phyloP scores from a whole-genome alignment of 371 early-diverging fungal species.

The Lichtheimia hyalospora region DNA sequence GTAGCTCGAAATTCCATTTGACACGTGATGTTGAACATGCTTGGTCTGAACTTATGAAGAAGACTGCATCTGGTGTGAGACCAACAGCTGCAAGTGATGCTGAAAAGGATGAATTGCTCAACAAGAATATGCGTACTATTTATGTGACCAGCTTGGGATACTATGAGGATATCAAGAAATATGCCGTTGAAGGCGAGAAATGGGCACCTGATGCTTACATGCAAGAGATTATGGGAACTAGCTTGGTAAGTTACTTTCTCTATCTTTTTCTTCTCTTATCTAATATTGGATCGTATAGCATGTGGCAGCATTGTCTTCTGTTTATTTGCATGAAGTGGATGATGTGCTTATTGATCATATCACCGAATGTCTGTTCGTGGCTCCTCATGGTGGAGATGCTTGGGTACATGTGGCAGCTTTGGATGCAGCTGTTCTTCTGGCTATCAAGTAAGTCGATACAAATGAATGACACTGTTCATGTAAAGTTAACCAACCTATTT shows the following conservation, averaged over 20 bases:
- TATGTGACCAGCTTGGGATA: conserved; percentile 61
- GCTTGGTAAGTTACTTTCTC: conserved; percentile 46
- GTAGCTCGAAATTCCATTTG: conserved; percentile 16
- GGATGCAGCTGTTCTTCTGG: conserved; percentile 58
- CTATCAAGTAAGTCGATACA: conserved; percentile 49
- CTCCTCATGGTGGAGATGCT: conserved; percentile 44
- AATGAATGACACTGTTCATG: background rate
- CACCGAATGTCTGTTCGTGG: conserved; percentile 53
- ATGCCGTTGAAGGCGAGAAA: conserved; percentile 48
- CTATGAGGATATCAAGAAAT: conserved; percentile 55
- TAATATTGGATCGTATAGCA: conserved; percentile 37
- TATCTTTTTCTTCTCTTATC: background rate
- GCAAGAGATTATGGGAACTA: conserved; percentile 64
- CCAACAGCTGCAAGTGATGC: background rate
- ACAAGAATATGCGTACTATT: conserved; percentile 46
- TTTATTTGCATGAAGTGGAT: conserved; percentile 65
- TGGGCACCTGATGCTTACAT: conserved; percentile 59
- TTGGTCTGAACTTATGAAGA: conserved; percentile 44
- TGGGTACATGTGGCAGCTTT: conserved; percentile 58
- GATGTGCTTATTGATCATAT: conserved; percentile 60
- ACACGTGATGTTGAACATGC: conserved; percentile 40
- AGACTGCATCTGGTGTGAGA: conserved; percentile 13
- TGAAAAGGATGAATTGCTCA: conserved; percentile 21
- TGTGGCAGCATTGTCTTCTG: conserved; percentile 56
- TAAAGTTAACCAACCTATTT: background rate